These are phyloP conservation scores for Podospora australis DNA, from an alignment of 495 filamentous ascomycete species.

Conservation along the genomic window DNA sequence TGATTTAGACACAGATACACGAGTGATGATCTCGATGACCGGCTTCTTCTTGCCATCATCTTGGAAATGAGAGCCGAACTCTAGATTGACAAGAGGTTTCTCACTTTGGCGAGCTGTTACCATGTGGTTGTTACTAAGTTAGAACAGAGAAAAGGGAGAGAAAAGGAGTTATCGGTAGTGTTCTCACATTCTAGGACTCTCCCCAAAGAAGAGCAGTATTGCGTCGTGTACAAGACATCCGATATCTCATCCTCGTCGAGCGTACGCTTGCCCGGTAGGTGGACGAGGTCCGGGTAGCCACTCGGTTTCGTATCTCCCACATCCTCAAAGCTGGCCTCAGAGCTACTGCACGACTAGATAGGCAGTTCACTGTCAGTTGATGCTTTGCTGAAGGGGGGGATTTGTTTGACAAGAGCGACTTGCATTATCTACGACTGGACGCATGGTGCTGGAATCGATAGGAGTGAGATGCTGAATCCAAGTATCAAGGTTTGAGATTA, in stretches of 20 bases:
- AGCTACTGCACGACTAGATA: background rate
- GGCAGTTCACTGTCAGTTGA: too few species aligned
- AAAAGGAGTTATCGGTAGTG: background rate
- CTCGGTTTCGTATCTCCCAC: background rate
- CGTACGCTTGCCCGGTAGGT: background rate
- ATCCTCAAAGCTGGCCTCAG: background rate
- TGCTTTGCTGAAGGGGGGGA: too few species aligned
- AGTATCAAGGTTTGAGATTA: background rate
- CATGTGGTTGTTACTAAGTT: background rate
- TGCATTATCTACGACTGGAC: background rate
- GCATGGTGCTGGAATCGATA: background rate
- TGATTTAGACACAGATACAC: too few species aligned
- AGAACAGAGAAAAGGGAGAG: background rate
- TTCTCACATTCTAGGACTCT: slow-evolving; percentile 20
- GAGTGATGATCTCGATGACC: slow-evolving; percentile 31
- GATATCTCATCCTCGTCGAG: slow-evolving; percentile 23
- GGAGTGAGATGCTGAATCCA: background rate
- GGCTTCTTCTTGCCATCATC: slow-evolving; percentile 16
- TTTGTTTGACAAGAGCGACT: too few species aligned
- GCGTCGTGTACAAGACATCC: slow-evolving; percentile 27
- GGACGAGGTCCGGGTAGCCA: background rate
- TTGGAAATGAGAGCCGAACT: background rate
- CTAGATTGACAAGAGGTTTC: slow-evolving; percentile 15
- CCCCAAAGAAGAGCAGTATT: slow-evolving; percentile 17
- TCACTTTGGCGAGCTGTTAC: slow-evolving; percentile 21